Evolutionary conservation across 345 rosid genomes (phyloP), one percentile per base, ranked within the genome.

Genomic region (Noccaea bulbosa): DNA sequence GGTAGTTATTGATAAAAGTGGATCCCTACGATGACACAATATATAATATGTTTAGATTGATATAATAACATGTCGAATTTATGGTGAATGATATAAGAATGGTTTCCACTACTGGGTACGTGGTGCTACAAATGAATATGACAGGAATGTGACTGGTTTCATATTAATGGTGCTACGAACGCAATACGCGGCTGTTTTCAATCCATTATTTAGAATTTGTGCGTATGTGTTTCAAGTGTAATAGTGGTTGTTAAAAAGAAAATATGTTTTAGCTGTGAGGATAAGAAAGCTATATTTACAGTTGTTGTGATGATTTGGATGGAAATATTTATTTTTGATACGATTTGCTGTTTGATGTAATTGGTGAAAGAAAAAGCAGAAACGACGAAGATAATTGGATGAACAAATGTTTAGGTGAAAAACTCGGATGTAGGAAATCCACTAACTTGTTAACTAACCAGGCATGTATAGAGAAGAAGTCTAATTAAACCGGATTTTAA

Each of bases 171-270:
- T 45, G 7, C 51, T 38, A 48, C 48, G 11, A 27, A 69, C 7
- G 22, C 7, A 47, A 37, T 32, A 48, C 66, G 66, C 16, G 66
- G 66, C 32, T 58, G 33, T 33, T 48, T 58, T 6, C 47, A 10
- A 15, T 58, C 24, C 65, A 27, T 10, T 5, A 15, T 2, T 16
- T 7, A 20, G 15, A 37, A 20, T 10, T 11, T 24, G 2, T 15
- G 5, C 27, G 30, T 17, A 11, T 40, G 4, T 24, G 2, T 24
- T 24, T 24, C 27, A 24, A 1, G 27, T 24, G 27, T 24, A 4
- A 8, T 47, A 39, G 7, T 35, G 12, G 69, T 20, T 49, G 46
- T 35, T 35, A 51, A 48, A 17, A 65, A 37, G 27, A 2, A 24
- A 24, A 24, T 24, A 24, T 24, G 27, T 24, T 24, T 24, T 2